Conservation (phyloP, 306 rosid species). For the Cercis canadensis region DNA sequence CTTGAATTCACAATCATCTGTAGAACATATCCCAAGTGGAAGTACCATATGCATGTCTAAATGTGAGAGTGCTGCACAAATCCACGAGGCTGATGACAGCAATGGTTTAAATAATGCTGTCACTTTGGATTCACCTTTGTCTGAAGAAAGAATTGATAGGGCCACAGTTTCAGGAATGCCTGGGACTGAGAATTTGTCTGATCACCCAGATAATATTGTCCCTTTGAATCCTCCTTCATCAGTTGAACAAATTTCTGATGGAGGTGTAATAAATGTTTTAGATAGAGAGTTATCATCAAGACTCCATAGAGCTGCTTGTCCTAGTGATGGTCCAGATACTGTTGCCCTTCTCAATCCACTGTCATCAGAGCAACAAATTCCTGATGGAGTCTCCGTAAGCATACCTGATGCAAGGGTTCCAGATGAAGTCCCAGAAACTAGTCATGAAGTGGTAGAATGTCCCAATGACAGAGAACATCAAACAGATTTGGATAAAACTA, state of each 20-base stretch:
- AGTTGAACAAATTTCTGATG: slow-evolving; percentile 29
- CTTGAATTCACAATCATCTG: slow-evolving; percentile 38
- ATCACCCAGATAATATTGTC: slow-evolving; percentile 29
- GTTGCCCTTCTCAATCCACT: slow-evolving; percentile 15
- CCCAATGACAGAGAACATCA: slow-evolving; percentile 31
- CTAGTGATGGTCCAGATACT: slow-evolving; percentile 22
- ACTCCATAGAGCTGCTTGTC: slow-evolving; percentile 29
- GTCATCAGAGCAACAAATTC: slow-evolving; percentile 34
- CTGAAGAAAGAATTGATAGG: slow-evolving; percentile 34
- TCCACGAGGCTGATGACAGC: slow-evolving; percentile 9
- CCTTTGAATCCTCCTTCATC: slow-evolving; percentile 22
- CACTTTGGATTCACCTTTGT: slow-evolving; percentile 28
- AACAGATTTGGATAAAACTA: slow-evolving; percentile 37
- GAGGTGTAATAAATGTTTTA: slow-evolving; percentile 12
- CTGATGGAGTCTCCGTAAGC: slow-evolving; percentile 32
- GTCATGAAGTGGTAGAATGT: slow-evolving; percentile 40
- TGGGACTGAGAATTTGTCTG: slow-evolving; percentile 21
- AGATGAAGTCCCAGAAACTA: slow-evolving; percentile 38
- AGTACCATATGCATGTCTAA: slow-evolving; percentile 4
- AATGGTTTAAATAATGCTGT: slow-evolving; percentile 36
- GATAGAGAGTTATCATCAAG: slow-evolving; percentile 34
- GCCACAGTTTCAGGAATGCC: slow-evolving; percentile 13
- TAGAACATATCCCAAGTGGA: slow-evolving; percentile 36
- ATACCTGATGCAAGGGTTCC: slow-evolving; percentile 36
- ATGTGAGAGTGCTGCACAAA: slow-evolving; percentile 32